phyloP scores from a whole-genome alignment of 306 rosid species.

The Malus orientalis region DNA sequence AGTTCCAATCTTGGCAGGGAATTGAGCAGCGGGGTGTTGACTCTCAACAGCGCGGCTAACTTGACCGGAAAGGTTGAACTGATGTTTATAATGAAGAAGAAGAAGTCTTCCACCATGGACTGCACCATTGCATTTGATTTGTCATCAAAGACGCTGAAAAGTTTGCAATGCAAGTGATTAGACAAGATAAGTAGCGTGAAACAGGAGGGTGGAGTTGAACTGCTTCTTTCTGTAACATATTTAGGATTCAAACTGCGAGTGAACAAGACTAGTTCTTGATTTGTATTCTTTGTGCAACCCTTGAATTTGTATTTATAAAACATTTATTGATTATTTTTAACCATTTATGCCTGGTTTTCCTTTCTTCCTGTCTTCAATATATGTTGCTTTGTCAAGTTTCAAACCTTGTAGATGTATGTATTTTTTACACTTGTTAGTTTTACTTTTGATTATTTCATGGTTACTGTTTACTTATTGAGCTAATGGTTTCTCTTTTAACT shows the following conservation, averaged over 20 bases:
- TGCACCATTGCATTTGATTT: not conserved
- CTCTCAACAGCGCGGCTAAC: not conserved
- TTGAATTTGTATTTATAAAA: not conserved
- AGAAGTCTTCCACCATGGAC: not conserved
- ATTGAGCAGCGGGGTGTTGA: not conserved
- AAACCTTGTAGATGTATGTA: not conserved
- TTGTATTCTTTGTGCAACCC: not conserved
- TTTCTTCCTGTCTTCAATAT: not conserved
- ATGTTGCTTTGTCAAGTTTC: not conserved
- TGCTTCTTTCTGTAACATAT: too few relatives aligned
- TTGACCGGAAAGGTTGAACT: not conserved
- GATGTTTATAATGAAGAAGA: not conserved
- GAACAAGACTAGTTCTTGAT: too few relatives aligned
- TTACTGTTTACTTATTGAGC: not conserved
- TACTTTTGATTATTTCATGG: not conserved
- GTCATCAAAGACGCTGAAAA: not conserved
- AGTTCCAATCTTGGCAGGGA: not conserved
- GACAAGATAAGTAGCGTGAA: too few relatives aligned
- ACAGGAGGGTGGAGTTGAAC: too few relatives aligned
- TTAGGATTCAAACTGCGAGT: too few relatives aligned
- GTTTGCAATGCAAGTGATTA: not conserved
- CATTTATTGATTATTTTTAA: too few relatives aligned
- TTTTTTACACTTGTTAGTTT: not conserved
- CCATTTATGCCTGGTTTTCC: not conserved
- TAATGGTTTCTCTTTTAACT: too few relatives aligned